These are phyloP conservation scores for Ogataea nitratoaversa DNA, from an alignment of 805 yeast genomes.

Conservation along the genomic window DNA sequence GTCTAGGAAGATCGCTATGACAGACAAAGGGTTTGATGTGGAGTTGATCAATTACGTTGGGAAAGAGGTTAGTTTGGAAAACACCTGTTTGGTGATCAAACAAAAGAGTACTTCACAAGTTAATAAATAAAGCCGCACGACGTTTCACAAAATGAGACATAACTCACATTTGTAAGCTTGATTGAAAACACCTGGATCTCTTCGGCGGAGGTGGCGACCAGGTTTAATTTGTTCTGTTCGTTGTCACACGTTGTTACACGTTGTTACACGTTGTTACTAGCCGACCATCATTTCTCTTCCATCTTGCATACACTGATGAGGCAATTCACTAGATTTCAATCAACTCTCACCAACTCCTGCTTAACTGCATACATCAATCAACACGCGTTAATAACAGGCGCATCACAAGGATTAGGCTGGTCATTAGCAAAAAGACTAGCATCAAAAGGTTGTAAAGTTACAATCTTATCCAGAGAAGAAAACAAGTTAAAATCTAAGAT, in stretches of 20 bases:
- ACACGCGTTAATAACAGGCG: conserved; percentile 59
- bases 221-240: too few relatives aligned
- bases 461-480: conserved; percentile 48
- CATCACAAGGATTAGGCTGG: conserved; percentile 63
- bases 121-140: too few relatives aligned
- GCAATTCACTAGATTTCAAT: neutral
- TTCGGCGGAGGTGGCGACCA: too few relatives aligned
- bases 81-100: conserved; percentile 32
- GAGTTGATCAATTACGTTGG: conserved; percentile 58
- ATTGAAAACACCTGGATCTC: too few relatives aligned
- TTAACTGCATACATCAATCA: conserved; percentile 8
- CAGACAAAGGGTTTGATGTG: conserved; percentile 36
- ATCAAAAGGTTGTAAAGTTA: conserved; percentile 44
- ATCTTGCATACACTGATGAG: too few relatives aligned
- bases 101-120: too few relatives aligned
- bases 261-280: too few relatives aligned
- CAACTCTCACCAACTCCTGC: neutral
- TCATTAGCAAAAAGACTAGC: conserved; percentile 51
- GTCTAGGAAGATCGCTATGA: conserved; percentile 54
- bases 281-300: too few relatives aligned
- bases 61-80: conserved; percentile 61
- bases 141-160: too few relatives aligned
- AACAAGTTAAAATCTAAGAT: conserved; percentile 29
- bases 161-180: too few relatives aligned
- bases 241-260: too few relatives aligned